phyloP scores from a whole-genome alignment of 345 rosid species.

The Odontarrhena argentea region DNA sequence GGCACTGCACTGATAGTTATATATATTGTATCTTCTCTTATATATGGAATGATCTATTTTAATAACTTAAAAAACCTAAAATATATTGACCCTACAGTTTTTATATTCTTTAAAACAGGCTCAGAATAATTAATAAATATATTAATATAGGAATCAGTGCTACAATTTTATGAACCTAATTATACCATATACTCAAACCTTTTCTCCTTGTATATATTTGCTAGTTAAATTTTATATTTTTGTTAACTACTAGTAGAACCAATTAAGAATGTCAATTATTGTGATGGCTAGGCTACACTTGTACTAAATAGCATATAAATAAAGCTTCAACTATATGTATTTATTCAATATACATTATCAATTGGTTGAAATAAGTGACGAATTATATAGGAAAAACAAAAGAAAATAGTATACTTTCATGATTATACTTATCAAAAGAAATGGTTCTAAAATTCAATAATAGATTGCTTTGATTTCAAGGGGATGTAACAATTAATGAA shows the following conservation, averaged over 20 bases:
- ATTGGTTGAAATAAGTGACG: neutral
- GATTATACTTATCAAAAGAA: slow-evolving; percentile 21
- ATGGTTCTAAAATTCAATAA: neutral
- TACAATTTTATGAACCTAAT: neutral
- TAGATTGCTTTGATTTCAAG: slow-evolving; percentile 39
- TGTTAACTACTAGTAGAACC: too few species aligned
- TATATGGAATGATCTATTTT: too few species aligned
- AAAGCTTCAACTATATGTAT: slow-evolving; percentile 4
- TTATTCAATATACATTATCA: slow-evolving; percentile 10
- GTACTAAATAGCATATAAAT: neutral
- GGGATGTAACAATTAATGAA: slow-evolving; percentile 21
- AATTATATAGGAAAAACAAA: neutral
- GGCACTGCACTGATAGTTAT: too few species aligned
- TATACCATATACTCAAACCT: neutral
- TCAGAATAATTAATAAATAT: neutral
- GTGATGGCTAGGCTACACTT: neutral
- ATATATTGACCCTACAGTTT: too few species aligned
- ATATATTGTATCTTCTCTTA: too few species aligned
- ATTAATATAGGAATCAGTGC: slow-evolving; percentile 5
- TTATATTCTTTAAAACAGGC: neutral
- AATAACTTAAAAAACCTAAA: too few species aligned
- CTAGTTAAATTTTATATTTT: too few species aligned
- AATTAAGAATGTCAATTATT: neutral
- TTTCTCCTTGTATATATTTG: too few species aligned
- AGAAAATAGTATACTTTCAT: neutral